Evolutionary conservation across 352 stramenopile species (phyloP).

Genomic region (Phytophthora cryptogea): DNA sequence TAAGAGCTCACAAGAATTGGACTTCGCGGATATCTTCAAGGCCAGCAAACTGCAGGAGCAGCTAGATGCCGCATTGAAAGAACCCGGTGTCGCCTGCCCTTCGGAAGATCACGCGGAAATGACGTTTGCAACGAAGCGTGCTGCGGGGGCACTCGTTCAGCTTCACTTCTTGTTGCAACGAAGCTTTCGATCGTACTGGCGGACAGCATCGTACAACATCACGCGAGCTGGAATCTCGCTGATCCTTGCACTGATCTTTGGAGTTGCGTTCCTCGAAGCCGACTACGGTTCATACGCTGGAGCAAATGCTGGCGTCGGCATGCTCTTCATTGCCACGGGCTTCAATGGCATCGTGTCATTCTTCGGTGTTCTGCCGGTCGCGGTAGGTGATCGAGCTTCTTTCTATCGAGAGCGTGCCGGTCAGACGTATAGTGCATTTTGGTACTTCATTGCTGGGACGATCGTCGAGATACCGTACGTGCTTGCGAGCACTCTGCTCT

Average conservation of each 20-base stretch:
- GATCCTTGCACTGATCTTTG: conserved; percentile 81
- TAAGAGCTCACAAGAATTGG: conserved; percentile 13
- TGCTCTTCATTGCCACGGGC: conserved; percentile 85
- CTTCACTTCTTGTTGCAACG: conserved; percentile 44
- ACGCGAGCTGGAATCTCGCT: conserved; percentile 66
- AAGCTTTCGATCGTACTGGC: conserved; percentile 47
- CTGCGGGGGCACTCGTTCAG: conserved; percentile 30
- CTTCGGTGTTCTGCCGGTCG: conserved; percentile 77
- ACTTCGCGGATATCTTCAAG: conserved; percentile 50
- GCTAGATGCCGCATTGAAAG: conserved; percentile 27
- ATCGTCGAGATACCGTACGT: conserved; percentile 78
- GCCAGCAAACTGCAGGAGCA: conserved; percentile 32
- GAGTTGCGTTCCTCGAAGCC: conserved; percentile 62
- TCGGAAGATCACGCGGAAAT: conserved; percentile 32
- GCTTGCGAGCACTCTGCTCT: conserved; percentile 43
- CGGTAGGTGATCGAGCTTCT: conserved; percentile 78
- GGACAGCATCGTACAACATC: conserved; percentile 80
- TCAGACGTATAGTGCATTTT: conserved; percentile 79
- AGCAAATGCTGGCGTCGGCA: conserved; percentile 61
- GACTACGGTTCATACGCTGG: conserved; percentile 54
- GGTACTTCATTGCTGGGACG: conserved; percentile 73
- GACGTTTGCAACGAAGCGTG: conserved; percentile 38
- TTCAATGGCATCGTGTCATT: conserved; percentile 90
- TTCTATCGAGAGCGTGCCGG: conserved; percentile 73
- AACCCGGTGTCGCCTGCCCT: conserved; percentile 35